Conservation (phyloP, 495 filamentous ascomycete genomes). For the Polyplosphaeria fusca region DNA sequence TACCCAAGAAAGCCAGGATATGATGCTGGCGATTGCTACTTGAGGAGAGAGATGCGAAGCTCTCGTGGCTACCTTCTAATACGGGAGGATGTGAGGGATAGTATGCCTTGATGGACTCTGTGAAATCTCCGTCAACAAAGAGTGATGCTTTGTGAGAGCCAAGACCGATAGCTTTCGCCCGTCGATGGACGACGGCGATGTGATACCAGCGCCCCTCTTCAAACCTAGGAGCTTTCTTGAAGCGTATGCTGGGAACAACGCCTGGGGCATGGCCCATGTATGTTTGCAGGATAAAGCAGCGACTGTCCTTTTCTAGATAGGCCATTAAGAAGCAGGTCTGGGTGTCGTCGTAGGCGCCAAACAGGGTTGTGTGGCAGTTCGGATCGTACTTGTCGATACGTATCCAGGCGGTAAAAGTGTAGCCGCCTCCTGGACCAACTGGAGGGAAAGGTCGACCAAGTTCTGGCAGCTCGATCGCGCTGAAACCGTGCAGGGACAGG, state of each 20-base stretch:
- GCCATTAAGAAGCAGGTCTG: conserved; percentile 93
- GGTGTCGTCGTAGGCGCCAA: conserved; percentile 87
- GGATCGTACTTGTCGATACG: conserved; percentile 81
- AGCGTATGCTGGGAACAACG: conserved; percentile 81
- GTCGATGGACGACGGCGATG: conserved; percentile 77
- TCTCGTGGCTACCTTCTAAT: conserved; percentile 57
- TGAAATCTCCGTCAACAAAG: conserved; percentile 89
- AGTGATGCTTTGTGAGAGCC: conserved; percentile 78
- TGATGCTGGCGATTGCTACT: conserved; percentile 45
- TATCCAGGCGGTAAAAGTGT: conserved; percentile 86
- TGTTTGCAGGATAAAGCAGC: conserved; percentile 92
- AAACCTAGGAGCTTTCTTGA: conserved; percentile 73
- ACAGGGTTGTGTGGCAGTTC: conserved; percentile 85
- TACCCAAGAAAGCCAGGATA: conserved; percentile 90
- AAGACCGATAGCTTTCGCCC: conserved; percentile 56
- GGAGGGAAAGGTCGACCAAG: conserved; percentile 81
- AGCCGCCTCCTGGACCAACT: conserved; percentile 66
- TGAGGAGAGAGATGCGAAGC: conserved; percentile 57
- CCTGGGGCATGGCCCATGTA: conserved; percentile 66
- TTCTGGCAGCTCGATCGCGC: conserved; percentile 81
- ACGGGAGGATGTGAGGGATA: conserved; percentile 73
- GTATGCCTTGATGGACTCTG: conserved; percentile 82
- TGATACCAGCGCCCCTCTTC: conserved; percentile 82
- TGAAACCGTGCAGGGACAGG: conserved; percentile 78
- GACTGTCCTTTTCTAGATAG: conserved; percentile 93